Conservation (phyloP, 1,284 basidiomycete species). For the Puccinia horiana region DNA sequence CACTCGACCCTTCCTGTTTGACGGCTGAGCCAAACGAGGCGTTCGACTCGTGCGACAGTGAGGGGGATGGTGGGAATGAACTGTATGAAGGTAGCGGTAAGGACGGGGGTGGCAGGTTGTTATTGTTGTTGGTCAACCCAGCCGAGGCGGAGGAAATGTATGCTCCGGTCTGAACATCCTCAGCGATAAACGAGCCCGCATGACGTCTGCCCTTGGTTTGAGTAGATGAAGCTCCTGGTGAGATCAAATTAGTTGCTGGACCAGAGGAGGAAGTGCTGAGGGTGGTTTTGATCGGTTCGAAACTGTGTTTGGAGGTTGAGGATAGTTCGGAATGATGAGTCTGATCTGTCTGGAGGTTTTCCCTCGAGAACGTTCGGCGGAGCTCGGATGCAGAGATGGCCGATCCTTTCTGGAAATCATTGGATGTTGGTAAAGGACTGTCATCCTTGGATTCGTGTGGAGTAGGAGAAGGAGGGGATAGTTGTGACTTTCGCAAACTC, state of each 20-base stretch:
- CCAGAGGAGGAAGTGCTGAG: neutral
- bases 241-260: neutral
- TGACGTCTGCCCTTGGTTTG: constrained; percentile 68
- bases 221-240: constrained; percentile 51
- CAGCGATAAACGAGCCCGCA: constrained; percentile 86
- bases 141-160: constrained; percentile 65
- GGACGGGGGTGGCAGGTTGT: constrained; percentile 6
- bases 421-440: constrained; percentile 37
- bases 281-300: neutral
- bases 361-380: neutral
- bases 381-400: constrained; percentile 39
- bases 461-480: constrained; percentile 24
- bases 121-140: constrained; percentile 20
- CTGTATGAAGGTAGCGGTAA: neutral
- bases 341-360: neutral
- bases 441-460: constrained; percentile 54
- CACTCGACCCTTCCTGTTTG: neutral
- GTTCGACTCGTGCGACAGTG: neutral
- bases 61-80: neutral
- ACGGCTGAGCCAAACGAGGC: neutral
- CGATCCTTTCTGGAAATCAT: neutral
- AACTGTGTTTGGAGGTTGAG: neutral
- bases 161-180: constrained; percentile 85
- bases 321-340: neutral
- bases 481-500: constrained; percentile 61